A percentile compares a stretch with the other conserved stretches of the same genome.
These are phyloP conservation scores for Carnegiea gigantea DNA, from an alignment of 179 eudicot genomes.

Conservation along the genomic window DNA sequence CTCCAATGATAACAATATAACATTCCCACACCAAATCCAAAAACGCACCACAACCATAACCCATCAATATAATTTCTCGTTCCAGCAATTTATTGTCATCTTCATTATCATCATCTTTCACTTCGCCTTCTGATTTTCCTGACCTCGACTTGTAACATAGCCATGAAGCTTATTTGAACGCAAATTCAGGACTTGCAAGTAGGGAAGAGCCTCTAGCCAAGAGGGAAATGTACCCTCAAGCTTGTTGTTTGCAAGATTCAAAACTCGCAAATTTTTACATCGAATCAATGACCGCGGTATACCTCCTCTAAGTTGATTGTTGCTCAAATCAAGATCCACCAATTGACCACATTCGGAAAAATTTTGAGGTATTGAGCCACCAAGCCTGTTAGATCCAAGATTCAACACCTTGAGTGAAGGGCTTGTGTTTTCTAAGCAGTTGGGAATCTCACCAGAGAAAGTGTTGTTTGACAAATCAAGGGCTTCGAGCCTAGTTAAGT, in stretches of 20 bases:
- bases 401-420: not conserved
- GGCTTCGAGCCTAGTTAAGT: not conserved
- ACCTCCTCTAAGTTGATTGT: not conserved
- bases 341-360: not conserved
- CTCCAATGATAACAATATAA: slow-evolving; percentile 22
- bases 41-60: slow-evolving; percentile 26
- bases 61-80: slow-evolving; percentile 28
- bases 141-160: not conserved
- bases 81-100: not conserved
- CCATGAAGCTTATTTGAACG: not conserved
- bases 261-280: not conserved
- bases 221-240: not conserved
- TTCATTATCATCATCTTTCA: not conserved
- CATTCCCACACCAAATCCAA: slow-evolving; percentile 25
- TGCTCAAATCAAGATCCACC: not conserved
- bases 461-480: not conserved
- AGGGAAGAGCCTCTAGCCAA: not conserved
- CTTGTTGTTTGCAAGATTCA: not conserved
- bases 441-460: not conserved
- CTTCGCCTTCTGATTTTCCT: not conserved
- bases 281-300: not conserved
- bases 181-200: slow-evolving; percentile 3
- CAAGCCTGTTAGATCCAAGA: not conserved
- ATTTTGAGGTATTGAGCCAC: not conserved
- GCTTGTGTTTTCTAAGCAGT: not conserved